Conservation (phyloP, 1,284 basidiomycete species). For the Veloporphyrellus conicus region DNA sequence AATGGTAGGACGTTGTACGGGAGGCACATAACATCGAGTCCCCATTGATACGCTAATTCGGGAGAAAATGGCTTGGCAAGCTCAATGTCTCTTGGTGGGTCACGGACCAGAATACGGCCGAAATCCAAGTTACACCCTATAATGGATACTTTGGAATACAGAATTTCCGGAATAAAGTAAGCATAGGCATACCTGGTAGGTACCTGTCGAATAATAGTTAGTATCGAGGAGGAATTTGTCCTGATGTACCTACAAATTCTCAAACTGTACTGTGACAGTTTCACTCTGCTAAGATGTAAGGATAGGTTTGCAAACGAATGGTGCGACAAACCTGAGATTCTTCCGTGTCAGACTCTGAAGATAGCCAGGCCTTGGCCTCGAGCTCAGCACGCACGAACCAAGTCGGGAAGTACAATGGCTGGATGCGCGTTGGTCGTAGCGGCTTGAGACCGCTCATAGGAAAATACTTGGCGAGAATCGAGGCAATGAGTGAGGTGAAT, state of each 20-base stretch:
- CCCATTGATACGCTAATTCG: conserved; percentile 33
- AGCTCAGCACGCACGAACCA: conserved; percentile 59
- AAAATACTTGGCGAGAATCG: conserved; percentile 30
- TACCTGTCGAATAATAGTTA: conserved; percentile 22
- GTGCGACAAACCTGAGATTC: conserved; percentile 22
- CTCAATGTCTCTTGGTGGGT: conserved; percentile 12
- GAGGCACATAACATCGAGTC: conserved; percentile 35
- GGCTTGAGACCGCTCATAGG: conserved; percentile 25
- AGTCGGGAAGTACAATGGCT: conserved; percentile 55
- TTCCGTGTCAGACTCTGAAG: conserved; percentile 21
- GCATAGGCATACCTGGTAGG: conserved; percentile 24
- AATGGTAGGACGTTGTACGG: conserved; percentile 35
- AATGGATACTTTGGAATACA: neutral
- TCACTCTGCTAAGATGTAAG: conserved; percentile 18
- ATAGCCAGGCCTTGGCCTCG: conserved; percentile 33
- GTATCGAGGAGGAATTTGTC: neutral
- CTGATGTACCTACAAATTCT: conserved; percentile 23
- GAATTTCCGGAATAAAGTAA: neutral
- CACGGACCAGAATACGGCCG: conserved; percentile 28
- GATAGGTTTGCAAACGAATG: neutral
- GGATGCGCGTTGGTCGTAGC: conserved; percentile 31
- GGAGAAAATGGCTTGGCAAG: conserved; percentile 34
- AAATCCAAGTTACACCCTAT: conserved; percentile 30
- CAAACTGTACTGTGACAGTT: conserved; percentile 23
- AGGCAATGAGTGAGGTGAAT: conserved; percentile 15